Base-by-base conservation (phyloP, 495 filamentous ascomycete species). In the Aspergillus funiculosus region DNA sequence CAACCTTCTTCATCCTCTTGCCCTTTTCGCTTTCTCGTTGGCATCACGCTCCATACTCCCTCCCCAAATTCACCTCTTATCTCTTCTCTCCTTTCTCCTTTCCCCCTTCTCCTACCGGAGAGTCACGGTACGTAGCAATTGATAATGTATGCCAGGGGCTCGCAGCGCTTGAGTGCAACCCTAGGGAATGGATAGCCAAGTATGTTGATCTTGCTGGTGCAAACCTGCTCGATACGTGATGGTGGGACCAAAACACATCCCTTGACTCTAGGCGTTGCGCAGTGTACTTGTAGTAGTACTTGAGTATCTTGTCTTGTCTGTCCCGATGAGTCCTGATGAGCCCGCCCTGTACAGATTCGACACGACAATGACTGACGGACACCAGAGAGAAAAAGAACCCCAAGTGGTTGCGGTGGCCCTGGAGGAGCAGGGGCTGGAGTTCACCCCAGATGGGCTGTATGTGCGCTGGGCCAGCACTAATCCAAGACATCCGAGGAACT, bases 401-500 rank as follows among this genome's bases (percentile, higher is more conserved):
- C 44, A 47, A 13, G 45, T 32, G 5, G 26, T 48, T 8, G 26
- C 25, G 25, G 11, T 27, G 24, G 36, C 27, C 15, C 36, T 48
- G 4, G 28, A 48, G 8, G 48, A 52, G 20, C 38, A 45, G 17
- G 48, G 48, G 2, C 45, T 56, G 22, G 53, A 56, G 26, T 34
- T 48, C 24, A 52, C 49, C 10, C 27, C 43, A 19, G 54, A 58
- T 24, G 46, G 43, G 10, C 15, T 24, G 1, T 51, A 51, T 27
- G 38, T 61, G 4, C 43, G 50, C 26, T 64, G 53, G 54, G 35
- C 25, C 2, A 6, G 8, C 24, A 35, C 25, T 4, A 60, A 56
- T 39, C 43, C 40, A 25, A 39, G 42, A 3, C 61, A 62, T 48
- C 60, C 62, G 4, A 36, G 52, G 11, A 57, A 63, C 39, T 66